Evolutionary conservation across 345 rosid species (phyloP).

Genomic region (Trapa bicornis): DNA sequence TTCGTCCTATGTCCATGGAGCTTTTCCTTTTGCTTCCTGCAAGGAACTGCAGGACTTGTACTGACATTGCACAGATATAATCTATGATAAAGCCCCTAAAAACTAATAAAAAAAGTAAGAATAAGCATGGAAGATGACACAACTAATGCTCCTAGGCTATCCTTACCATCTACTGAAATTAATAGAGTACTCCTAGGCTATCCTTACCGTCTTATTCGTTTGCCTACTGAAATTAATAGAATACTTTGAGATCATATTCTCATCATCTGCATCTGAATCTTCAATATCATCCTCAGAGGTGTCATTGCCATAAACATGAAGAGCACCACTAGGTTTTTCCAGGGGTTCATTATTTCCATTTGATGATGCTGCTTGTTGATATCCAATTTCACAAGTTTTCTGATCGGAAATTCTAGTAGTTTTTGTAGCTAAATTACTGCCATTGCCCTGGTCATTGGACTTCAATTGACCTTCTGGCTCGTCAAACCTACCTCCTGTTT

Average conservation of each 20-base stretch:
- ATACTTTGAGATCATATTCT: constrained; percentile 9
- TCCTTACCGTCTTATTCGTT: constrained; percentile 15
- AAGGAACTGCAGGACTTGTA: too few relatives aligned
- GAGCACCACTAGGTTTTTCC: constrained; percentile 13
- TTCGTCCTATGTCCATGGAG: too few relatives aligned
- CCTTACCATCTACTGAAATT: constrained; percentile 19
- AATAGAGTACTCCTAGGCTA: constrained; percentile 8
- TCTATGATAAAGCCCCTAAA: not conserved
- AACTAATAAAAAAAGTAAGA: not conserved
- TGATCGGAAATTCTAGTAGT: not conserved
- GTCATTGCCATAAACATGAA: constrained; percentile 13
- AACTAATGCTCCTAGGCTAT: not conserved
- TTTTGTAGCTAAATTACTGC: constrained; percentile 7
- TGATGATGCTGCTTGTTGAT: constrained; percentile 15
- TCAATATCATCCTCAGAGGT: constrained; percentile 6
- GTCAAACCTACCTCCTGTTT: constrained; percentile 10
- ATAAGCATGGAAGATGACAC: not conserved
- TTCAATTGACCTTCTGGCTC: constrained; percentile 11
- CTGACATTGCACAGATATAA: not conserved
- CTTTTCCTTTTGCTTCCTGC: too few relatives aligned
- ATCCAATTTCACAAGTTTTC: constrained; percentile 6
- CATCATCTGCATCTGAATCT: too few relatives aligned
- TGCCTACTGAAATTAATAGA: constrained; percentile 9
- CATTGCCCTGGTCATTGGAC: not conserved
- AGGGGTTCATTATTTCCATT: constrained; percentile 7